phyloP scores from a whole-genome alignment of 1,284 basidiomycete species.

The Meira nashicola region DNA sequence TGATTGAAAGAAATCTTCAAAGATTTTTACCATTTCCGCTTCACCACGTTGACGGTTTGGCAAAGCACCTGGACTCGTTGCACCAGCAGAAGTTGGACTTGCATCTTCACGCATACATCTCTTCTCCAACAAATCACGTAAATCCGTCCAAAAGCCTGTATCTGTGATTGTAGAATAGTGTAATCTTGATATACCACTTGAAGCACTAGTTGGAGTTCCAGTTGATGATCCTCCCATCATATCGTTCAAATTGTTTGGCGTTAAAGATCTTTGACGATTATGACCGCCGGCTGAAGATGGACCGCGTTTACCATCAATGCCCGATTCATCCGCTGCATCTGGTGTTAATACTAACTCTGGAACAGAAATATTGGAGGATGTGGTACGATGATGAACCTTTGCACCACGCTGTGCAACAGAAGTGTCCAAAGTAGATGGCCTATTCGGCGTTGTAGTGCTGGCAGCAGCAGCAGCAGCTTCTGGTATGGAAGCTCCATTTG shows the following conservation, averaged over 20 bases:
- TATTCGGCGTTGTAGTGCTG: conserved; percentile 4
- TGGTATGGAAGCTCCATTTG: conserved; percentile 12
- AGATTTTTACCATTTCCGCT: conserved; percentile 41
- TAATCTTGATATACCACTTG: conserved; percentile 39
- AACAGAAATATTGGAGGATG: conserved; percentile 35
- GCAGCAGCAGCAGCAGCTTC: conserved; percentile 10
- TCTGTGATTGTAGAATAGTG: conserved; percentile 36
- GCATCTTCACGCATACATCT: conserved; percentile 31
- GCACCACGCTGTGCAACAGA: conserved; percentile 7
- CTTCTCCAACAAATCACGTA: conserved; percentile 36
- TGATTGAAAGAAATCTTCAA: conserved; percentile 49
- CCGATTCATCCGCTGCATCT: conserved; percentile 23
- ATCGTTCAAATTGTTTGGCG: no score
- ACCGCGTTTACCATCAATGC: conserved; percentile 6
- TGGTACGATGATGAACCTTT: conserved; percentile 32
- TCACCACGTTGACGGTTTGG: conserved; percentile 29
- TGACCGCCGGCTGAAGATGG: conserved; percentile 20
- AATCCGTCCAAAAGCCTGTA: conserved; percentile 44
- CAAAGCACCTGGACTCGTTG: conserved; percentile 17
- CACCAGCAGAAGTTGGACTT: conserved; percentile 12
- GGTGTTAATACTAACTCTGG: conserved; percentile 50
- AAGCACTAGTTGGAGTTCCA: conserved; percentile 11
- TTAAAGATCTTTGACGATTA: no score
- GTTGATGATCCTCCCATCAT: no score
- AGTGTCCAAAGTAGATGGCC: conserved; percentile 7